A percentile compares a stretch with the other conserved stretches of the same genome.
phyloP scores from a whole-genome alignment of 148 eudicot genomes.

The Fallopia convolvulus region DNA sequence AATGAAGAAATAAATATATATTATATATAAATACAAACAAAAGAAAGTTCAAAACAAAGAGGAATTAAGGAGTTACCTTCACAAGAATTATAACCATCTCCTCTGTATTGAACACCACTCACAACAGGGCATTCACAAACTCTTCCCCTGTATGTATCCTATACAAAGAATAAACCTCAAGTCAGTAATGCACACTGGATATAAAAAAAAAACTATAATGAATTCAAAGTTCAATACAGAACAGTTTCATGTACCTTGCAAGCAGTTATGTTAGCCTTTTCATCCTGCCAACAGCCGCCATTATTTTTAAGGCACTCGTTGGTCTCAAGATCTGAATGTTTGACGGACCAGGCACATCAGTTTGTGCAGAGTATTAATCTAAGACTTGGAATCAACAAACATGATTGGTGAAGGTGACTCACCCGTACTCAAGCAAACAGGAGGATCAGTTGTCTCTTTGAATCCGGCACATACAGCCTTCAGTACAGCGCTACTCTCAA shows the following conservation, averaged over 20 bases:
- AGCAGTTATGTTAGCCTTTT: slow-evolving; percentile 47
- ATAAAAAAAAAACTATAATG: neutral
- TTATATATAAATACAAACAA: neutral
- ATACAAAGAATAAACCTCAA: neutral
- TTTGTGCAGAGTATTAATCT: neutral
- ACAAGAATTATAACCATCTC: slow-evolving; percentile 86
- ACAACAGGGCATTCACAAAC: slow-evolving; percentile 81
- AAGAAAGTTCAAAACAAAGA: neutral
- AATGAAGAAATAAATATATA: neutral
- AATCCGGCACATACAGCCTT: slow-evolving; percentile 87
- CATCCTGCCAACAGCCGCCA: slow-evolving; percentile 91
- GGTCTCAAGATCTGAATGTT: slow-evolving; percentile 64
- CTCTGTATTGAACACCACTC: slow-evolving; percentile 71
- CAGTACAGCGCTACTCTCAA: slow-evolving; percentile 79
- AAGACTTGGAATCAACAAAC: neutral
- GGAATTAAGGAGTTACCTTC: slow-evolving; percentile 33
- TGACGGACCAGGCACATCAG: neutral
- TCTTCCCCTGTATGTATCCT: slow-evolving; percentile 97
- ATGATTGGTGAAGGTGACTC: neutral
- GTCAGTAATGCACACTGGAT: neutral
- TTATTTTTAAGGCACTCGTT: slow-evolving; percentile 72
- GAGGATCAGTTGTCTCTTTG: slow-evolving; percentile 78
- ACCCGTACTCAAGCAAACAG: slow-evolving; percentile 76
- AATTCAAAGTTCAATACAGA: neutral
- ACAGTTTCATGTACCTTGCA: slow-evolving; percentile 49